Percentiles rank a stretch among this genome's conserved stretches.
phyloP scores from a whole-genome alignment of 2,329 filamentous ascomycete species.

The Aspergillus fructus region DNA sequence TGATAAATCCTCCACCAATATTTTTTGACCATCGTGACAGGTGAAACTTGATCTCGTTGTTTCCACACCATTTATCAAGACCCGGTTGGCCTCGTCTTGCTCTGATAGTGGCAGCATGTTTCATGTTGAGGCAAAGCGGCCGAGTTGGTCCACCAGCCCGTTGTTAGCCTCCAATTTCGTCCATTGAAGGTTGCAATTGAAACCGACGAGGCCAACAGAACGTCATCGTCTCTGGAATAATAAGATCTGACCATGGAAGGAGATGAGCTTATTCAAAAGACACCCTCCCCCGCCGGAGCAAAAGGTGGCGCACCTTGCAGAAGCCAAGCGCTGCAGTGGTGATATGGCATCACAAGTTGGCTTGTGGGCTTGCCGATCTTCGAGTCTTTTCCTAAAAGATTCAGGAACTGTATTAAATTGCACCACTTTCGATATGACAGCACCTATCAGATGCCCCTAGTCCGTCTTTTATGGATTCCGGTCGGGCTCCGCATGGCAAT shows the following conservation, averaged over 20 bases:
- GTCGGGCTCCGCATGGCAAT: neutral
- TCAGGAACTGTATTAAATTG: neutral
- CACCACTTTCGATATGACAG: neutral
- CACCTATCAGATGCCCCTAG: neutral
- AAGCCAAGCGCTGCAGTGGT: neutral
- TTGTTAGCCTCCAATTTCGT: neutral
- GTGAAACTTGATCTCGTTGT: no score
- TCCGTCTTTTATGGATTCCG: neutral
- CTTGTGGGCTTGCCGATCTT: conserved; percentile 7
- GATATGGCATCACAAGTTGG: neutral
- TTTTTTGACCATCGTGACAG: neutral
- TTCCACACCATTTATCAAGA: neutral
- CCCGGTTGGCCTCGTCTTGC: neutral
- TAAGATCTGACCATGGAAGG: neutral
- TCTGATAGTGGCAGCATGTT: neutral
- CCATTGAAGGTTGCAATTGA: neutral
- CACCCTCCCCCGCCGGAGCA: neutral
- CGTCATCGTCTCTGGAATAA: neutral
- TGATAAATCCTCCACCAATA: neutral
- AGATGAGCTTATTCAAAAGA: neutral
- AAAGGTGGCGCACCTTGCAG: neutral
- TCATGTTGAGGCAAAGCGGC: conserved; percentile 4
- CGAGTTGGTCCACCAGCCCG: neutral
- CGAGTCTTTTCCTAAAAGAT: conserved; percentile 8
- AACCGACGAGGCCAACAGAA: neutral